These are phyloP conservation scores for Mycena vulgaris DNA, from an alignment of 768 basidiomycete species.

Conservation along the genomic window DNA sequence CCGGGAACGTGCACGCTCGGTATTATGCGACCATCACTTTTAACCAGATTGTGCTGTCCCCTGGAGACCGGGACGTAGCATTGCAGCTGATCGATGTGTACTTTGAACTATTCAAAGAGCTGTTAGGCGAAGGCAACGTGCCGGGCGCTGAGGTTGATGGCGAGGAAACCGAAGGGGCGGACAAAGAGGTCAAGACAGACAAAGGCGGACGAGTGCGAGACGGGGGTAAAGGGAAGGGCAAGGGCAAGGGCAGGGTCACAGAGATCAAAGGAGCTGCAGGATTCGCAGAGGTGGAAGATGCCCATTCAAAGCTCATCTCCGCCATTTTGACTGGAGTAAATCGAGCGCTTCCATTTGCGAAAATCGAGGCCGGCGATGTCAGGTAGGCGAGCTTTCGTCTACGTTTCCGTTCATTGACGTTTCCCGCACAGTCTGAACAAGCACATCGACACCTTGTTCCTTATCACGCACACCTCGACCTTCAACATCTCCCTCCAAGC, in stretches of 20 bases:
- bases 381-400: slow-evolving; percentile 61
- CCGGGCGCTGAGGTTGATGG: slow-evolving; percentile 49
- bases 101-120: slow-evolving; percentile 93
- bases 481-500: slow-evolving; percentile 98
- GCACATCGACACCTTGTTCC: slow-evolving; percentile 94
- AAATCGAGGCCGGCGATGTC: slow-evolving; percentile 76
- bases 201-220: slow-evolving; percentile 43
- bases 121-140: slow-evolving; percentile 75
- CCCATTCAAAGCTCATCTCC: slow-evolving; percentile 86
- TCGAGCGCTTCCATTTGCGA: slow-evolving; percentile 94
- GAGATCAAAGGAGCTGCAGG: slow-evolving; percentile 73
- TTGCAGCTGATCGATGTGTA: slow-evolving; percentile 88
- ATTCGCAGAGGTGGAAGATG: slow-evolving; percentile 83
- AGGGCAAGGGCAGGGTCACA: slow-evolving; percentile 60
- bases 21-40: slow-evolving; percentile 96
- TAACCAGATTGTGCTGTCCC: slow-evolving; percentile 89
- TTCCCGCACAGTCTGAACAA: slow-evolving; percentile 73
- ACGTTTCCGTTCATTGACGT: background rate
- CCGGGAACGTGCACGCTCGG: slow-evolving; percentile 78
- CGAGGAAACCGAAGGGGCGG: slow-evolving; percentile 49
- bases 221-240: slow-evolving; percentile 57
- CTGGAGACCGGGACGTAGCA: slow-evolving; percentile 81
- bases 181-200: slow-evolving; percentile 50
- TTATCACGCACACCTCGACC: slow-evolving; percentile 94
- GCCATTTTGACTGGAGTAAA: slow-evolving; percentile 96